A percentile compares a stretch with the other conserved stretches of the same genome.
Evolutionary conservation across 306 rosid species (phyloP).

Genomic region (Trifolium dubium): DNA sequence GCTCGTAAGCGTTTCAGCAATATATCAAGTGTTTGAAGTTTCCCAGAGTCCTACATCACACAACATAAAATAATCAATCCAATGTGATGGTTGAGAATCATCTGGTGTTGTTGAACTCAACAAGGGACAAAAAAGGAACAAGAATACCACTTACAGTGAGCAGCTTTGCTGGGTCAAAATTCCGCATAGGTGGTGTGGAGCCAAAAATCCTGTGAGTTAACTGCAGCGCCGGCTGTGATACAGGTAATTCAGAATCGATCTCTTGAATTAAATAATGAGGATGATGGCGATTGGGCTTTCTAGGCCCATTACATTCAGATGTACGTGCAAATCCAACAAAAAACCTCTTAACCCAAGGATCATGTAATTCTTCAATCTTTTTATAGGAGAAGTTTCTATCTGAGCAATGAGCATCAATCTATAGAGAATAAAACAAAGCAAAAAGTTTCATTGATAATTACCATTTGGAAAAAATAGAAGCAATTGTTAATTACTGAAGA

Average conservation of each 20-base stretch:
- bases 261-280: constrained; percentile 88
- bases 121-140: constrained; percentile 24
- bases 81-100: neutral
- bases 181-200: constrained; percentile 87
- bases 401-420: constrained; percentile 82
- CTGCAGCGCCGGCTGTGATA: constrained; percentile 85
- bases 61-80: constrained; percentile 31
- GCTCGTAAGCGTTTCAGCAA: constrained; percentile 89
- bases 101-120: neutral
- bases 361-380: constrained; percentile 79
- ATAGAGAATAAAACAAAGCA: constrained; percentile 38
- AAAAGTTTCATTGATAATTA: constrained; percentile 19
- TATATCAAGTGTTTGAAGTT: constrained; percentile 99
- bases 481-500: constrained; percentile 14
- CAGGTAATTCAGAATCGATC: constrained; percentile 79
- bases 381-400: constrained; percentile 81
- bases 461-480: constrained; percentile 4
- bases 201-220: constrained; percentile 89
- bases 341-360: constrained; percentile 90
- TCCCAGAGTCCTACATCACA: constrained; percentile 87
- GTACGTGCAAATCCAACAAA: constrained; percentile 94
- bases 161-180: constrained; percentile 98
- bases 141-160: constrained; percentile 73
- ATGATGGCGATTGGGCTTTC: constrained; percentile 60
- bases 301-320: constrained; percentile 87